Evolutionary conservation across 495 filamentous ascomycete genomes (phyloP), one percentile per base, ranked within the genome.

Genomic region (Trichoderma orchidacearum): DNA sequence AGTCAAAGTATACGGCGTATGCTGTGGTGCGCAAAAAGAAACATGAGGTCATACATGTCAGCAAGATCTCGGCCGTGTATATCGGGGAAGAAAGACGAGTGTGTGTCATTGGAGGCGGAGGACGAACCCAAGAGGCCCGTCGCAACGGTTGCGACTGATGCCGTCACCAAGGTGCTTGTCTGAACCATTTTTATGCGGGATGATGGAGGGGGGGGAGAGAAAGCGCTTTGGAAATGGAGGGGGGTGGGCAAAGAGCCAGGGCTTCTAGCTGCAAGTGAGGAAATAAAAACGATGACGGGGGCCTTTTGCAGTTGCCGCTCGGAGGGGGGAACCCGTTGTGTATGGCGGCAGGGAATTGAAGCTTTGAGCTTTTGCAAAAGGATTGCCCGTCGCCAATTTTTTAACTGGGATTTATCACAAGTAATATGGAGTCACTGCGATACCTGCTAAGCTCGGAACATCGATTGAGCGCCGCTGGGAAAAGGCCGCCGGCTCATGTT

Each of bases 1-100:
- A 84, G 75, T 98, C 93, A 66, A 98, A 98, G 77, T 95, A 98
- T 57, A 89, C 72, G 56, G 89, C 94, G 66, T 97, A 80, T 55
- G 74, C 76, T 79, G 29, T 55, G 21, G 32, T 53, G 21, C 21
- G 27, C 1, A 34, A 56, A 63, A 55, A 64, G 62, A 57, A 53
- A 54, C n/a, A n/a, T n/a, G n/a, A n/a, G n/a, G n/a, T n/a, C n/a
- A n/a, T n/a, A n/a, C n/a, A n/a, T n/a, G 21, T 48, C 27, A 48
- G 18, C 21, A 27, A 27, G n/a, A n/a, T n/a, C n/a, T n/a, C n/a
- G n/a, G n/a, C n/a, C n/a, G 32, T 36, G 32, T 18, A 50, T 50
- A 50, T 21, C 41, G n/a, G n/a, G n/a, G n/a, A n/a, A 72, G 63
- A 80, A 72, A 57, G 79, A 71, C n/a, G 50, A 11, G 9, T 38